These are phyloP conservation scores for Pythium aphanidermatum DNA, from an alignment of 352 stramenopile species.

Conservation along the genomic window DNA sequence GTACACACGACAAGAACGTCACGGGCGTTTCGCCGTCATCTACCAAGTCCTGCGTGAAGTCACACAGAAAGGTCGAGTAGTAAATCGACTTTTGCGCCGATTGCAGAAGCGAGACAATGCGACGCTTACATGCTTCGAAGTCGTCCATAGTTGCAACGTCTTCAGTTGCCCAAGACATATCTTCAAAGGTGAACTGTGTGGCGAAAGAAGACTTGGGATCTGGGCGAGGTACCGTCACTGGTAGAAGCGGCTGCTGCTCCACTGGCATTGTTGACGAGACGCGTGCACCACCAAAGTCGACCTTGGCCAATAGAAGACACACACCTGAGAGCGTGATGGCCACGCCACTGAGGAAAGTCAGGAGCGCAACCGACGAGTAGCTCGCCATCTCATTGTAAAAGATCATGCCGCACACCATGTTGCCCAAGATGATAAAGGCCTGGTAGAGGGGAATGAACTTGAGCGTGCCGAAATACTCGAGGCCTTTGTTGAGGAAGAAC, in stretches of 20 bases:
- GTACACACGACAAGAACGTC: conserved; percentile 60
- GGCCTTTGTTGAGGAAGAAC: conserved; percentile 74
- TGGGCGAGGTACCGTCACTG: background rate
- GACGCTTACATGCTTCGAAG: conserved; percentile 58
- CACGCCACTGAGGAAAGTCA: conserved; percentile 48
- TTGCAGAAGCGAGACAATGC: conserved; percentile 49
- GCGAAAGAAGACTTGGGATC: background rate
- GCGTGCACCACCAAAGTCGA: conserved; percentile 14
- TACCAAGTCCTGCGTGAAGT: conserved; percentile 53
- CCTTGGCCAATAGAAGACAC: conserved; percentile 55
- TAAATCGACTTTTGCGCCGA: conserved; percentile 54
- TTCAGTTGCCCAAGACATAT: conserved; percentile 50
- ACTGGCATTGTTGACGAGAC: background rate
- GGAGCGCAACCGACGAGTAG: conserved; percentile 38
- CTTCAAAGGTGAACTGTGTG: conserved; percentile 43
- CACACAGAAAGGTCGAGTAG: conserved; percentile 80
- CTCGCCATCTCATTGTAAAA: conserved; percentile 76
- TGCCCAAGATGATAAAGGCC: conserved; percentile 78
- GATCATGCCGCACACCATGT: conserved; percentile 67
- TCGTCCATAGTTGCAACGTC: conserved; percentile 39
- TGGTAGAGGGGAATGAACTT: conserved; percentile 82
- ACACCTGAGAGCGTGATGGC: conserved; percentile 54
- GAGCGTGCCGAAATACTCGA: conserved; percentile 73
- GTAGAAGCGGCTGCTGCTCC: conserved; percentile 12
- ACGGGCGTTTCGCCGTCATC: conserved; percentile 17